phyloP scores from a whole-genome alignment of 2,329 filamentous ascomycete genomes.

The Lasiodiplodia sp. region DNA sequence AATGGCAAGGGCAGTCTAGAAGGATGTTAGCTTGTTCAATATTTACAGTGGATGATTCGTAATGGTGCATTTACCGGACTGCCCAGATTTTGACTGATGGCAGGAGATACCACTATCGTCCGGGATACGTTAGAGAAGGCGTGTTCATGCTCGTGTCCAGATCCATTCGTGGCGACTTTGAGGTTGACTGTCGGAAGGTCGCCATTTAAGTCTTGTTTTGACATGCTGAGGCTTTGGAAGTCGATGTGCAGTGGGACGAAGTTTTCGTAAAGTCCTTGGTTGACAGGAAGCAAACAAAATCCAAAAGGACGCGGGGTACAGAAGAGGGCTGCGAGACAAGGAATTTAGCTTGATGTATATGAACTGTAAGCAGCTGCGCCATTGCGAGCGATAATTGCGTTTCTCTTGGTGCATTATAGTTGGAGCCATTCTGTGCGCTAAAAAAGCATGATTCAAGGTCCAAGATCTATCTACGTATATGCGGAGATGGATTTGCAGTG shows the following conservation, averaged over 20 bases:
- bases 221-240: background rate
- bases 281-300: background rate
- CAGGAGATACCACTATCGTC: constrained; percentile 40
- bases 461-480: background rate
- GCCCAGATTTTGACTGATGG: constrained; percentile 37
- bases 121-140: constrained; percentile 45
- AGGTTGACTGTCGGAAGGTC: constrained; percentile 7
- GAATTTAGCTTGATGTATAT: background rate
- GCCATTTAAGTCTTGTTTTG: constrained; percentile 1
- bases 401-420: constrained; percentile 12
- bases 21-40: background rate
- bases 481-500: constrained; percentile 9
- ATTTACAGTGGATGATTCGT: background rate
- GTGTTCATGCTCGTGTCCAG: background rate
- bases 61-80: constrained; percentile 13
- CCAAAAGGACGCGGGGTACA: background rate
- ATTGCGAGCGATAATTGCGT: constrained; percentile 12
- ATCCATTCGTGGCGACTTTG: constrained; percentile 10
- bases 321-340: background rate
- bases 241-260: background rate
- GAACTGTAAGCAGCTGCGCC: background rate
- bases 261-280: background rate
- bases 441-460: constrained; percentile 7
- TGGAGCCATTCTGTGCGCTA: background rate
- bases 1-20: constrained; percentile 57